Evolutionary conservation across 805 yeast species (phyloP).

Genomic region (Starmera caribaea): DNA sequence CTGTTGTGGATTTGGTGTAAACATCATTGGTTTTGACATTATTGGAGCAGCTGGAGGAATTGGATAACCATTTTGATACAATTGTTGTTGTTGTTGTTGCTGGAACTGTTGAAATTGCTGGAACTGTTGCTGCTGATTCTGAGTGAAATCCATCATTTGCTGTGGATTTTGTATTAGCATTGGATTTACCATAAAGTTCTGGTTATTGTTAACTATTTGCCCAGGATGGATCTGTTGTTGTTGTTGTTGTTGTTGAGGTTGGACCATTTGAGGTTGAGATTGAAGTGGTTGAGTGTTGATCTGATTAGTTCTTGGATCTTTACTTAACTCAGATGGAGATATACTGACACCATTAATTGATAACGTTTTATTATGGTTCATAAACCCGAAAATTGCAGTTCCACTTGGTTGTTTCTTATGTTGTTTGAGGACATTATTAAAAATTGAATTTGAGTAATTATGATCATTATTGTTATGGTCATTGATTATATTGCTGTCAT

Average conservation of each 20-base stretch:
- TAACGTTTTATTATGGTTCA: slow-evolving; percentile 52
- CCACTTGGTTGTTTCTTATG: slow-evolving; percentile 66
- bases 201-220: background rate
- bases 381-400: slow-evolving; percentile 71
- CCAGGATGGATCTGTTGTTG: slow-evolving; percentile 1
- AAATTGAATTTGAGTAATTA: too few relatives aligned
- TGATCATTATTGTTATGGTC: slow-evolving; percentile 5
- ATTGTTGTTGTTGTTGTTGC: background rate
- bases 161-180: background rate
- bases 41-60: background rate
- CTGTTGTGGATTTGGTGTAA: background rate
- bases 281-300: slow-evolving; percentile 37
- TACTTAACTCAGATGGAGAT: slow-evolving; percentile 3
- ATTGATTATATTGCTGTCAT: slow-evolving; percentile 6
- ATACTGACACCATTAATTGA: slow-evolving; percentile 29
- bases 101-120: slow-evolving; percentile 7
- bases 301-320: slow-evolving; percentile 5
- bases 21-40: slow-evolving; percentile 3
- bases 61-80: background rate
- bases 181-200: background rate
- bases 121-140: background rate
- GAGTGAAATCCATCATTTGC: background rate
- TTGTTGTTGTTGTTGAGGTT: slow-evolving; percentile 3
- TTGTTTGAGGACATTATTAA: too few relatives aligned
- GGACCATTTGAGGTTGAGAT: slow-evolving; percentile 27